phyloP scores from a whole-genome alignment of 805 yeast species.

The Clavispora carvajalis region DNA sequence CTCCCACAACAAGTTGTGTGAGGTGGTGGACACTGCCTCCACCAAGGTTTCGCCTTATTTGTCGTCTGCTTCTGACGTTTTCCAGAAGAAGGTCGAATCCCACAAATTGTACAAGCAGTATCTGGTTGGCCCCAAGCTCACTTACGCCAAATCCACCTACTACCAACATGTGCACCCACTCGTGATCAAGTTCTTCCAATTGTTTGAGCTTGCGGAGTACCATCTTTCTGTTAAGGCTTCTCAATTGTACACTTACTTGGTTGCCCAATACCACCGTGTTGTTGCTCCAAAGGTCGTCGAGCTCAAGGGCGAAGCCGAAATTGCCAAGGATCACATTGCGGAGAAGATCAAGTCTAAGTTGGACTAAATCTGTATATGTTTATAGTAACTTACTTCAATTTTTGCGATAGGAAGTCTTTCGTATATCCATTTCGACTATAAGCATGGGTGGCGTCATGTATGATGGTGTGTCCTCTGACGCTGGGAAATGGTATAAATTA shows the following conservation, averaged over 20 bases:
- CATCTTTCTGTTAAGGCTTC: constrained; percentile 23
- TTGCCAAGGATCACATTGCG: constrained; percentile 3
- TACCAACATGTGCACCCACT: constrained; percentile 24
- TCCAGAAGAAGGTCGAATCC: constrained; percentile 35
- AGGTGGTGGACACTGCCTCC: constrained; percentile 25
- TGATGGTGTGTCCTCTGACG: too few relatives aligned
- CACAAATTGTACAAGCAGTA: constrained; percentile 30
- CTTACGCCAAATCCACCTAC: constrained; percentile 18
- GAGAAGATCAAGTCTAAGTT: constrained; percentile 13
- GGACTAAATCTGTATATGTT: constrained; percentile 4
- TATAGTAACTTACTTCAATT: neutral
- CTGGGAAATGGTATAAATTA: too few relatives aligned
- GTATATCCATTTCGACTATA: too few relatives aligned
- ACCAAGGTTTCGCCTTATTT: constrained; percentile 27
- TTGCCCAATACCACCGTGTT: constrained; percentile 16
- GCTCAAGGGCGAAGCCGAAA: constrained; percentile 4
- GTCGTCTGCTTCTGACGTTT: constrained; percentile 20
- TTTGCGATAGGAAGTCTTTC: neutral
- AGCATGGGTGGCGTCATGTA: too few relatives aligned
- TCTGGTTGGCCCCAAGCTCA: constrained; percentile 24
- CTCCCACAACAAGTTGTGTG: constrained; percentile 33
- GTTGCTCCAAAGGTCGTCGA: constrained; percentile 16
- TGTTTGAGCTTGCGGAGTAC: constrained; percentile 30
- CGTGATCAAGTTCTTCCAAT: constrained; percentile 27
- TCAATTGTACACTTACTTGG: constrained; percentile 16